phyloP scores from a whole-genome alignment of 2,329 filamentous ascomycete species.

The Fonsecaea pedrosoi region DNA sequence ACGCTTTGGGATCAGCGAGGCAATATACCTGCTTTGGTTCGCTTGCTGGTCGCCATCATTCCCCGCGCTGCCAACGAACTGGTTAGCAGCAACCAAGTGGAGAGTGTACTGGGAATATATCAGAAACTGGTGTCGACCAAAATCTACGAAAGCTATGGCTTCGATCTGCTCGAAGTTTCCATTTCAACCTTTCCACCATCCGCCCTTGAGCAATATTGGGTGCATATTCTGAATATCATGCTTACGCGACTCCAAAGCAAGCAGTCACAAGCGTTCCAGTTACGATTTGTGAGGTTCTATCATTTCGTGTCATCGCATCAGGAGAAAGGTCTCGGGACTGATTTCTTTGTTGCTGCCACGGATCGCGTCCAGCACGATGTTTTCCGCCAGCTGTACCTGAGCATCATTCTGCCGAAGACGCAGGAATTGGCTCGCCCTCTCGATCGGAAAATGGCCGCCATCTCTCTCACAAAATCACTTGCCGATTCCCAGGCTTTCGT shows the following conservation, averaged over 20 bases:
- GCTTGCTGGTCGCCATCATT: conserved; percentile 83
- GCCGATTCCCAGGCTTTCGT: conserved; percentile 86
- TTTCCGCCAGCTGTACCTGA: conserved; percentile 69
- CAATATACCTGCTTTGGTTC: conserved; percentile 88
- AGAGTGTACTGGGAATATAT: conserved; percentile 92
- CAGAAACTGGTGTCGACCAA: conserved; percentile 84
- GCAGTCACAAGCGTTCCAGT: conserved; percentile 82
- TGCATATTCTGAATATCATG: conserved; percentile 79
- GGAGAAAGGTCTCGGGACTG: conserved; percentile 83
- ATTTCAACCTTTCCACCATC: conserved; percentile 72
- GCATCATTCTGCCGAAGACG: conserved; percentile 85
- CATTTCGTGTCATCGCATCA: conserved; percentile 83
- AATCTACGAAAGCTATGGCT: conserved; percentile 82
- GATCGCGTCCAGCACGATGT: conserved; percentile 75
- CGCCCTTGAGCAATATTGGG: conserved; percentile 76
- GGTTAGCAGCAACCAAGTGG: conserved; percentile 77
- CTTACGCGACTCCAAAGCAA: conserved; percentile 74
- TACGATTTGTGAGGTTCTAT: conserved; percentile 91
- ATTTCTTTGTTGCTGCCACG: conserved; percentile 88
- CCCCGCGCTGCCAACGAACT: conserved; percentile 77
- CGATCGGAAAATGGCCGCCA: conserved; percentile 90
- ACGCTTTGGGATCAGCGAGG: conserved; percentile 88
- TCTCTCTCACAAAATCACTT: conserved; percentile 91
- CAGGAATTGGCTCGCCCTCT: conserved; percentile 85
- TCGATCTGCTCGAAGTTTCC: conserved; percentile 86